Base-by-base conservation (phyloP, 352 stramenopile species). In the Phytophthora sp. region DNA sequence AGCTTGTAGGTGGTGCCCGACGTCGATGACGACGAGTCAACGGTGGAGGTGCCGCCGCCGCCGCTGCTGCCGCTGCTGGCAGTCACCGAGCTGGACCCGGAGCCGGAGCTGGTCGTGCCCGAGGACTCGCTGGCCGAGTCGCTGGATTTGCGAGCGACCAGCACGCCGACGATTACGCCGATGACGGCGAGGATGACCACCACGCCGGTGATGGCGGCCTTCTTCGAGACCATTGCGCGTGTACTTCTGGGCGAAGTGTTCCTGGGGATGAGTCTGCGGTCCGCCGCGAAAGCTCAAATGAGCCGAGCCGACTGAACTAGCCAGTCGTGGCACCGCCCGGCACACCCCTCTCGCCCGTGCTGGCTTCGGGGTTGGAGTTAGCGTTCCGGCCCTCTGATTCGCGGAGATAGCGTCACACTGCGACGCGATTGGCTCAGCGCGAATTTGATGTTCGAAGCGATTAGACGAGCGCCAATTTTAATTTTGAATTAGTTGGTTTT, bases 131-230 rank as follows among this genome's bases (percentile, higher is more conserved):
- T 76, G 12, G 67, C 52, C n/a, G 68, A 76, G 43, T 66, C 60
- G 57, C 53, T 67, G 28, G 52, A 61, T n/a, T 70, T 54, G 52
- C 67, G 66, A 4, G 24, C 54, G 23, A 75, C 61, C 46, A 88
- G 42, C 38, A 84, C 54, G 13, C 57, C 78, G 38, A 88, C 48
- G 41, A 80, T 69, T n/a, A 74, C 78, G 46, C 75, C 78, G 41
- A 85, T 61, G 44, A 79, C 66, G 4, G 78, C 78, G 3, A 85
- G 59, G 53, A 77, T 70, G 32, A 84, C 61, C 65, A 87, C 62
- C 39, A 72, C 70, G 34, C 48, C 72, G 48, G 73, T 62, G 43
- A 85, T 61, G n/a, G 66, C 55, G 13, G 69, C 34, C 38, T 81
- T 76, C 52, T 76, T 76, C 17, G 37, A 45, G 30, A 65, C 68